A percentile compares a stretch with the other conserved stretches of the same genome.
These are phyloP conservation scores for Leccinum sublutescens DNA, from an alignment of 768 basidiomycete species.

Conservation along the genomic window DNA sequence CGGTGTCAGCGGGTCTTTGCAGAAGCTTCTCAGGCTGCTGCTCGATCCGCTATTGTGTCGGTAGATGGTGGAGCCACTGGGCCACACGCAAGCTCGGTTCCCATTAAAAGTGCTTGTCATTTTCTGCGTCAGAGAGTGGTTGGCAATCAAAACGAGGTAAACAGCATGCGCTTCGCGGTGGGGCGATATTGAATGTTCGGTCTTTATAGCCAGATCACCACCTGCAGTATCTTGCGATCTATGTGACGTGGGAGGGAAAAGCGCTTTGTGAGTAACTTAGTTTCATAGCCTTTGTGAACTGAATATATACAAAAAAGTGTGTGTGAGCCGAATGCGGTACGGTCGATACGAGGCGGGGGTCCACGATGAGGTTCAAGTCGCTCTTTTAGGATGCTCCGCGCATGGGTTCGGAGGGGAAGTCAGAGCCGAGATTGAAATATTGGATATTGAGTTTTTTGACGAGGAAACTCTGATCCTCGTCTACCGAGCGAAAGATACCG, in stretches of 20 bases:
- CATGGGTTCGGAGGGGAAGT: conserved; percentile 33
- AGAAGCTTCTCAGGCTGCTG: conserved; percentile 59
- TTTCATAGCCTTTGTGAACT: conserved; percentile 27
- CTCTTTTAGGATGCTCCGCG: conserved; percentile 50
- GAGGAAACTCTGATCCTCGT: conserved; percentile 66
- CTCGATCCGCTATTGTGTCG: conserved; percentile 53
- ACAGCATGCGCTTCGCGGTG: conserved; percentile 26
- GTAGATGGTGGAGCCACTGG: conserved; percentile 29
- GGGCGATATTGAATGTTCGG: conserved; percentile 27
- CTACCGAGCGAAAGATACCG: conserved; percentile 47
- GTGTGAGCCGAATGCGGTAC: conserved; percentile 54
- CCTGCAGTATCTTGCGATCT: conserved; percentile 53
- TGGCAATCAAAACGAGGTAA: conserved; percentile 49
- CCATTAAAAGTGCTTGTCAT: conserved; percentile 32
- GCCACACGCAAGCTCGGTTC: conserved; percentile 32
- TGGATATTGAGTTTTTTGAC: conserved; percentile 80
- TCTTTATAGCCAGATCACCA: conserved; percentile 40
- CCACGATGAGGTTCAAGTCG: conserved; percentile 42
- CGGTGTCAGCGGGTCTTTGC: conserved; percentile 62
- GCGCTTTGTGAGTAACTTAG: conserved; percentile 44
- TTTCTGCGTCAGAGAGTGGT: conserved; percentile 56
- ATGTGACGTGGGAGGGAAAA: conserved; percentile 41
- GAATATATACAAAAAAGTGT: conserved; percentile 48
- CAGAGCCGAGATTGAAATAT: conserved; percentile 45
- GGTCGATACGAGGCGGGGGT: conserved; percentile 37